phyloP scores from a whole-genome alignment of 192 early-diverging fungal genomes.

The Coemansia sp. region DNA sequence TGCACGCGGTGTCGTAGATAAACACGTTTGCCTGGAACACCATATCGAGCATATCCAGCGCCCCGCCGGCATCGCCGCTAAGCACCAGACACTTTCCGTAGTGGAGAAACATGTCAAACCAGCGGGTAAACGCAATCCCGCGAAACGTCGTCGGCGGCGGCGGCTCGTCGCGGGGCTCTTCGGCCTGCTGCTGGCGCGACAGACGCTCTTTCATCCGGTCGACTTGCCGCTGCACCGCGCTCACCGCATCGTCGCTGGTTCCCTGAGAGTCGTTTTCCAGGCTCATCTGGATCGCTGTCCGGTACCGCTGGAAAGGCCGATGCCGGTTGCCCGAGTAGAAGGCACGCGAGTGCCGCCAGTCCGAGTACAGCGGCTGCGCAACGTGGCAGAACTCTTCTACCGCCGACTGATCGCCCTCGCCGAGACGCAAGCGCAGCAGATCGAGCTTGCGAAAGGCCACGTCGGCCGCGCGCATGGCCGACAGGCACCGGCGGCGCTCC shows the following conservation, averaged over 20 bases:
- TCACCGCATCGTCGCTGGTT: slow-evolving; percentile 1
- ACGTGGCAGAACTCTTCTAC: slow-evolving; percentile 34
- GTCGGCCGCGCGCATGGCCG: slow-evolving; percentile 38
- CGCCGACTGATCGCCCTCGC: background rate
- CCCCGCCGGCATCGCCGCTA: slow-evolving; percentile 6
- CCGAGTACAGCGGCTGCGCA: slow-evolving; percentile 26
- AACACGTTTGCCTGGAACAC: slow-evolving; percentile 42
- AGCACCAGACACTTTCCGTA: slow-evolving; percentile 38
- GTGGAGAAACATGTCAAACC: slow-evolving; percentile 47
- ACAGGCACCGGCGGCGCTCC: slow-evolving; percentile 21
- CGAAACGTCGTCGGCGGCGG: slow-evolving; percentile 40
- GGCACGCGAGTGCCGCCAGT: slow-evolving; percentile 37
- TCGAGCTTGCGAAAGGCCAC: slow-evolving; percentile 38
- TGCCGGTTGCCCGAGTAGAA: slow-evolving; percentile 26
- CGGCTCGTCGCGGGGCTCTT: background rate
- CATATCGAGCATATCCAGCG: slow-evolving; percentile 28
- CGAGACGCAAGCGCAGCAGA: slow-evolving; percentile 7
- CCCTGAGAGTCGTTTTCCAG: slow-evolving; percentile 22
- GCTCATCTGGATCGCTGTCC: slow-evolving; percentile 9
- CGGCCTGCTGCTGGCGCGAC: slow-evolving; percentile 10
- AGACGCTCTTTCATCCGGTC: slow-evolving; percentile 28
- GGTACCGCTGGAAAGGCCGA: slow-evolving; percentile 40
- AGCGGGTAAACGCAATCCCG: slow-evolving; percentile 33
- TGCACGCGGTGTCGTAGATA: background rate
- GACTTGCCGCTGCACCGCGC: slow-evolving; percentile 29